phyloP scores from a whole-genome alignment of 345 rosid genomes.

The Iberis pinnata region DNA sequence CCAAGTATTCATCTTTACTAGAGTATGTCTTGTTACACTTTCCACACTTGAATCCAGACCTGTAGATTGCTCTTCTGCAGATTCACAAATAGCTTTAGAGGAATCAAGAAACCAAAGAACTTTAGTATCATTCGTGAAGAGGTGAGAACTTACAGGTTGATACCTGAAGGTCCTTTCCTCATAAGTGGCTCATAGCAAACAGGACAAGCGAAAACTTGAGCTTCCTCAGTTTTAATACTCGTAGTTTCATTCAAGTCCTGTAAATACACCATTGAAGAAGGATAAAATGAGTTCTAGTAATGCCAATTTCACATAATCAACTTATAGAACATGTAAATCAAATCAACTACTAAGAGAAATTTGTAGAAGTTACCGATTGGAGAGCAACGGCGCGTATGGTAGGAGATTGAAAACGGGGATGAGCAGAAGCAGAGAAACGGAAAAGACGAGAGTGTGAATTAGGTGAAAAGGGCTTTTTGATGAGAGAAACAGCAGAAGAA shows the following conservation, averaged over 20 bases:
- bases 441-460: conserved; percentile 30
- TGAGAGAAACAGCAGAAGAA: conserved; percentile 31
- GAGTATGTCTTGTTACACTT: conserved; percentile 73
- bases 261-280: background rate
- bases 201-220: conserved; percentile 69
- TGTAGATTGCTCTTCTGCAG: conserved; percentile 71
- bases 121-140: background rate
- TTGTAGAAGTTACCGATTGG: conserved; percentile 33
- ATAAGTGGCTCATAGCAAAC: conserved; percentile 74
- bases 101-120: background rate
- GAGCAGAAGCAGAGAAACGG: conserved; percentile 27
- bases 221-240: conserved; percentile 34
- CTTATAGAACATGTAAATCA: background rate
- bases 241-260: conserved; percentile 29
- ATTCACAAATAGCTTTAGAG: conserved; percentile 11
- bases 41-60: conserved; percentile 85
- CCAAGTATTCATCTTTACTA: conserved; percentile 73
- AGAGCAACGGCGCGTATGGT: conserved; percentile 36
- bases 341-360: too few species aligned
- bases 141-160: conserved; percentile 58
- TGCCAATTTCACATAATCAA: background rate
- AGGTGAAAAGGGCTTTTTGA: conserved; percentile 31
- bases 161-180: conserved; percentile 90
- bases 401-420: conserved; percentile 25
- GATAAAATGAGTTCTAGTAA: background rate